These are phyloP conservation scores for Neurospora intermedia DNA, from an alignment of 495 filamentous ascomycete species.

Conservation along the genomic window DNA sequence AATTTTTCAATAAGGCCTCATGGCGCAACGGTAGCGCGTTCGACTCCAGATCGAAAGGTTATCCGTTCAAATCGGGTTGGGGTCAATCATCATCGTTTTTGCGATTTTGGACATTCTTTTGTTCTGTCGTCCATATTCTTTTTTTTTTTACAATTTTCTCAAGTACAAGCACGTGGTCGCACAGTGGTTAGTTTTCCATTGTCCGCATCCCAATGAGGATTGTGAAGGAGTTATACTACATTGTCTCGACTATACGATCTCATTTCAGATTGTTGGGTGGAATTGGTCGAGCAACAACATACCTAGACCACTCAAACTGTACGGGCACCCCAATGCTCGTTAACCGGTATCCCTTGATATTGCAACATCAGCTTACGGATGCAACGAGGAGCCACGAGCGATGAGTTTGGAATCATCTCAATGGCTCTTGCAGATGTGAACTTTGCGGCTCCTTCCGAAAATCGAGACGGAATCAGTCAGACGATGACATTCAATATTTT, in stretches of 20 bases:
- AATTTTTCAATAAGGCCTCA: neutral
- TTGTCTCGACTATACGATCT: neutral
- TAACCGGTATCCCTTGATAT: neutral
- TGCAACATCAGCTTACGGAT: neutral
- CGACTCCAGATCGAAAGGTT: conserved; percentile 13
- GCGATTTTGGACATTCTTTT: neutral
- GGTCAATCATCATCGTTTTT: neutral
- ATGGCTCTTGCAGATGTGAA: neutral
- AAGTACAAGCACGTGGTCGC: neutral
- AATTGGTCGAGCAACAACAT: neutral
- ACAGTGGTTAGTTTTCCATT: neutral
- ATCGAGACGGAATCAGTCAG: too few species aligned
- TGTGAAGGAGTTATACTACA: neutral
- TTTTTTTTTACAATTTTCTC: too few species aligned
- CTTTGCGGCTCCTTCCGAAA: too few species aligned
- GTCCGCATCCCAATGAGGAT: neutral
- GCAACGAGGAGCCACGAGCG: neutral
- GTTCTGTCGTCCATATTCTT: neutral
- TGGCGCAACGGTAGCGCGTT: conserved; percentile 29
- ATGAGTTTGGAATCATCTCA: neutral
- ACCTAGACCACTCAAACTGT: neutral
- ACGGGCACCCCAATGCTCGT: neutral
- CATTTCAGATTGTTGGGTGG: neutral
- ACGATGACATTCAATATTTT: neutral
- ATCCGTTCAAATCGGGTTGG: conserved; percentile 16